A percentile compares a stretch with the other conserved stretches of the same genome.
Conservation (phyloP, 169 alveolate genomes). For the Cryptosporidium meleagridis region DNA sequence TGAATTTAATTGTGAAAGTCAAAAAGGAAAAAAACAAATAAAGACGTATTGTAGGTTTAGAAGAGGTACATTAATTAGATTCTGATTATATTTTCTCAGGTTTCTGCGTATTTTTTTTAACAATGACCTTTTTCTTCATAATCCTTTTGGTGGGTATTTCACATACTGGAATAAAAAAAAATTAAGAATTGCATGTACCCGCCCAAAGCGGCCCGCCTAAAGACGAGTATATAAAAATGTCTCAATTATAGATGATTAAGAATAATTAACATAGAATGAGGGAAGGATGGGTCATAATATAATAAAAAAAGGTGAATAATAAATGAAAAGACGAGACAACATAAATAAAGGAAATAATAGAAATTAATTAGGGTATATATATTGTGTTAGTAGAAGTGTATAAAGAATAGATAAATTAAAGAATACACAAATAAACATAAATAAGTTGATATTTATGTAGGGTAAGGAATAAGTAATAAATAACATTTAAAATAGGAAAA, state of each 20-base stretch:
- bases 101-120: no score
- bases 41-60: no score
- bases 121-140: neutral
- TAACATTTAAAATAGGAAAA: neutral
- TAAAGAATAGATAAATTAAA: neutral
- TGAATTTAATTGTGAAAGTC: neutral
- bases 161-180: neutral
- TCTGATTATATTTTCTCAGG: neutral
- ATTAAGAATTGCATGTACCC: neutral
- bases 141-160: neutral
- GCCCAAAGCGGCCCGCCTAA: neutral
- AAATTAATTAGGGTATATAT: neutral
- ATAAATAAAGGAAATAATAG: neutral
- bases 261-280: neutral
- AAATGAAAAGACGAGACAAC: conserved; percentile 18
- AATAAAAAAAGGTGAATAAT: neutral
- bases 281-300: neutral
- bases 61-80: neutral
- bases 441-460: neutral
- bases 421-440: neutral
- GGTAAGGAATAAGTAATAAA: neutral
- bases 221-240: conserved; percentile 16
- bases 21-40: no score
- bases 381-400: neutral
- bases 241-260: neutral